Conservation (phyloP, 768 basidiomycete genomes). For the Hydnomerulius pinastri region DNA sequence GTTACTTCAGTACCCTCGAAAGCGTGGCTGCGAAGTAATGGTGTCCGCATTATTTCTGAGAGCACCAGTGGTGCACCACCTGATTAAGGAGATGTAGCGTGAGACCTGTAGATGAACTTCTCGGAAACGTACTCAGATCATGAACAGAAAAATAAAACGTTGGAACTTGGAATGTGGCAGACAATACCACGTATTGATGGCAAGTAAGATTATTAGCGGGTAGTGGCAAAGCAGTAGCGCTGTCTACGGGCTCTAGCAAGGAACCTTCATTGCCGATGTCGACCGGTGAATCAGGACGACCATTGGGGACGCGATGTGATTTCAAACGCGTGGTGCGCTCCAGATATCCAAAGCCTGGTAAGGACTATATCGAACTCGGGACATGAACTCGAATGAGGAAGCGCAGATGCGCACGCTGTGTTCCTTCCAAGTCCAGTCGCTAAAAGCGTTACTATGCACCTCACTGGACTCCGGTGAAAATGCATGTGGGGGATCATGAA, state of each 20-base stretch:
- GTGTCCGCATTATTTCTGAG: constrained; percentile 52
- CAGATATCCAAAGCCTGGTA: constrained; percentile 49
- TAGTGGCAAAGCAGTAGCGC: constrained; percentile 39
- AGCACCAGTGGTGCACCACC: constrained; percentile 67
- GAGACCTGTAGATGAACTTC: constrained; percentile 9
- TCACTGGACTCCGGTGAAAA: not conserved
- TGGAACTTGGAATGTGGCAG: constrained; percentile 79
- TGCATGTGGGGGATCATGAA: constrained; percentile 15
- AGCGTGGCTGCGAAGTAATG: constrained; percentile 57
- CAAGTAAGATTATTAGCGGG: constrained; percentile 42
- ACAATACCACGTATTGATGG: constrained; percentile 72
- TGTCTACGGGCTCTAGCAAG: constrained; percentile 31
- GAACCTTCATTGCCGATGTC: constrained; percentile 11
- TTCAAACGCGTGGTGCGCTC: constrained; percentile 36
- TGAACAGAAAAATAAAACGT: constrained; percentile 80
- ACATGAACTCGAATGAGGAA: constrained; percentile 7
- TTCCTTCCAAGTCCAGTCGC: constrained; percentile 65
- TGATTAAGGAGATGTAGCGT: constrained; percentile 33
- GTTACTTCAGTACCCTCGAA: constrained; percentile 48
- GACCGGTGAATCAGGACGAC: constrained; percentile 2
- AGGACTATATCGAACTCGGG: constrained; percentile 27
- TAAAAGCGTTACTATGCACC: constrained; percentile 13
- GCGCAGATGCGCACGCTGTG: constrained; percentile 47
- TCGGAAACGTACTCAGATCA: constrained; percentile 58
- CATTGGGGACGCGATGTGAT: constrained; percentile 11